Evolutionary conservation across 2,329 filamentous ascomycete genomes (phyloP), one percentile per base, ranked within the genome.

Genomic region (Aspergillus latus): DNA sequence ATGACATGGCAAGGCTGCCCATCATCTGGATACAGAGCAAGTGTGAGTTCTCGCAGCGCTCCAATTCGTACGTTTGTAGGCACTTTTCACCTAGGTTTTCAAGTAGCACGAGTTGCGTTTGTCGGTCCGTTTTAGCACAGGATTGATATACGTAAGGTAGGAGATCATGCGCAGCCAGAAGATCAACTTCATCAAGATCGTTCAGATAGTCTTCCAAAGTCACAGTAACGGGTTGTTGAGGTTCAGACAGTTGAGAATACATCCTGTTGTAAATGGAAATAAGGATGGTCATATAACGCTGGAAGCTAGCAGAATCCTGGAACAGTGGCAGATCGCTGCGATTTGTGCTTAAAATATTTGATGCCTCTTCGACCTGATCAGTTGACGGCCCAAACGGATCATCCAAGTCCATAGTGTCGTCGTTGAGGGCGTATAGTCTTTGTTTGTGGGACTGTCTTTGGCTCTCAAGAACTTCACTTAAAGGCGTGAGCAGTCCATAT

Each of bases 41-140:
- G 48, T 91, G 76, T 3, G 88, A 85, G 16, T 87, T 83, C 73
- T 97, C 92, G 59, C 88, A 93, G 61, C 85, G 84, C 56, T 87
- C 84, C 64, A 88, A 88, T 29, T 84, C 81, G 56, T 85, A 82
- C 2, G 79, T 76, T 47, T 74, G 71, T 2, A 86, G 68, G 42
- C 82, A 75, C 30, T 73, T 72, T 51, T 80, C 75, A 16, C 74
- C 80, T 37, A 83, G 64, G 57, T 76, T 69, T 50, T 78, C 75
- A 10, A 85, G 68, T 5, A 85, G 62, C 4, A 64, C 67, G 21
- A 79, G 72, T 11, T 77, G 68, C 49, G 78, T 76, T 30, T 65
- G 57, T 42, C 70, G 67, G 4, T 67, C 59, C 49, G 74, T 64
- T 21, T 34, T 54, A 47, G 64, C 68, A 50, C 62, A 72, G 42